A percentile compares a stretch with the other conserved stretches of the same genome.
Evolutionary conservation across 306 rosid genomes (phyloP).

Genomic region (Medicago truncatula): MtrunA17r5.0-ANR NC_053043.1:40774501-40775000

Average conservation of each 20-base stretch:
- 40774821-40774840: conserved; percentile 89
- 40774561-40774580: conserved; percentile 85
- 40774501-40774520: conserved; percentile 56
- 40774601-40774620: conserved; percentile 81
- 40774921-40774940: conserved; percentile 30
- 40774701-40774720: conserved; percentile 86
- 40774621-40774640: conserved; percentile 89
- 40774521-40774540: conserved; percentile 70
- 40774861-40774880: conserved; percentile 81
- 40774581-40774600: conserved; percentile 59
- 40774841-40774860: conserved; percentile 85
- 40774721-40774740: conserved; percentile 86
- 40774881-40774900: conserved; percentile 78
- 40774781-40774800: conserved; percentile 78
- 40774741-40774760: conserved; percentile 71
- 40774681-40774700: conserved; percentile 77
- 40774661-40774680: conserved; percentile 80
- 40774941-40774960: conserved; percentile 38
- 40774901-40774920: conserved; percentile 35
- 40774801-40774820: conserved; percentile 86
- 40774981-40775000: conserved; percentile 19
- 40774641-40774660: conserved; percentile 79
- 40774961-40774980: conserved; percentile 36
- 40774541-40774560: conserved; percentile 79
- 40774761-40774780: conserved; percentile 62